Percentiles rank a stretch among this genome's conserved stretches.
phyloP scores from a whole-genome alignment of 164 flowering plant genomes.

The Dillenia turbinata region DNA sequence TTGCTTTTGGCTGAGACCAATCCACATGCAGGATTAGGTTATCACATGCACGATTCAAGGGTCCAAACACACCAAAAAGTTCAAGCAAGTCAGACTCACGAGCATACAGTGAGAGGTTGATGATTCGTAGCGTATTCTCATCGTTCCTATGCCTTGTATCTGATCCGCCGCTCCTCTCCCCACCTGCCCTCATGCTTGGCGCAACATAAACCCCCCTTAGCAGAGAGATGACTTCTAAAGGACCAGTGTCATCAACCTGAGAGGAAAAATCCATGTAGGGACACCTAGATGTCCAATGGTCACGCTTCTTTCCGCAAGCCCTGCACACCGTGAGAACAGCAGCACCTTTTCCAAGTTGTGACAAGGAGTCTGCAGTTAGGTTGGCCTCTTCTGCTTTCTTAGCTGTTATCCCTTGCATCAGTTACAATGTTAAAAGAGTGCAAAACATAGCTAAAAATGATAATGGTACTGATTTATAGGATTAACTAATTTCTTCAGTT shows the following conservation, averaged over 20 bases:
- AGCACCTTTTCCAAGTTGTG: conserved; percentile 53
- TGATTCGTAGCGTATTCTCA: conserved; percentile 55
- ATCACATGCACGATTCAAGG: conserved; percentile 49
- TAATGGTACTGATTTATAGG: too few species aligned
- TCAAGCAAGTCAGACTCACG: conserved; percentile 54
- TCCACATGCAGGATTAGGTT: conserved; percentile 72
- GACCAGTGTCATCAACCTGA: conserved; percentile 44
- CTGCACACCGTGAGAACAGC: conserved; percentile 85
- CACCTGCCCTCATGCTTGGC: conserved; percentile 41
- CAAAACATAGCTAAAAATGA: too few species aligned
- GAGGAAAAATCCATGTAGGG: conserved; percentile 71
- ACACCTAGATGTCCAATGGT: conserved; percentile 79
- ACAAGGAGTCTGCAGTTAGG: conserved; percentile 48
- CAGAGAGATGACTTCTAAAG: conserved; percentile 24
- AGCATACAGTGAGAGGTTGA: conserved; percentile 56
- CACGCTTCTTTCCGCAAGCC: conserved; percentile 79
- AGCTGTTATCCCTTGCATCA: conserved; percentile 30
- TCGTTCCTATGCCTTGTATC: conserved; percentile 55
- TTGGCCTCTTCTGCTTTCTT: conserved; percentile 64
- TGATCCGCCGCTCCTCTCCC: conserved; percentile 24
- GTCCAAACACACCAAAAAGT: conserved; percentile 54
- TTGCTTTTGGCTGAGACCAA: conserved; percentile 58
- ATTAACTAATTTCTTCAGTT: too few species aligned
- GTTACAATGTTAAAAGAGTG: background rate
- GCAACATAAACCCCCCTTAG: conserved; percentile 55